Evolutionary conservation across 2,329 filamentous ascomycete genomes (phyloP), one percentile per base, ranked within the genome.

Genomic region (Stenocarpella maydis): DNA sequence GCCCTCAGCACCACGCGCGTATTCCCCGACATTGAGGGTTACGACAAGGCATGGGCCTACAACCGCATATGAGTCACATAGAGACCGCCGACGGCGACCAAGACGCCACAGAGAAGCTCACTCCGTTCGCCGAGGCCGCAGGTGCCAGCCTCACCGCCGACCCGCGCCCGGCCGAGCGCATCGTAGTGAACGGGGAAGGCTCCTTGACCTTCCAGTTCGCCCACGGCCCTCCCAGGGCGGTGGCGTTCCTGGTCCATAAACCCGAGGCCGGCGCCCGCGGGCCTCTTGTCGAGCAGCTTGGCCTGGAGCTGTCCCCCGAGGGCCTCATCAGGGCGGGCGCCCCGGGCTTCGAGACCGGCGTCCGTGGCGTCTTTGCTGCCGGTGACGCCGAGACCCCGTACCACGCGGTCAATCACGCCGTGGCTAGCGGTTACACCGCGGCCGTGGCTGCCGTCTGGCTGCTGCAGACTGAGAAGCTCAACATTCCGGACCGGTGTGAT

Each of bases 161-260:
- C 3, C 5, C n/a, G 12, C 54, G 54, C 17, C 31, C 17, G 54
- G 26, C 43, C 34, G 43, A 3, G 12, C 9, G n/a, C 9, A 21
- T 60, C 3, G 6, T 17, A 8, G 4, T 26, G 8, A 47, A 24
- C n/a, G 34, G 7, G 45, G 45, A 5, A 2, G n/a, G 9, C 2
- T 37, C 24, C n/a, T 19, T 26, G 54, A 43, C 12, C 14, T n/a
- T 47, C 3, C 9, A 24, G 3, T 24, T 47, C n/a, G n/a, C 45
- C 2, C 9, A 14, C 10, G 43, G 60, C 26, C 15, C 43, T 12
- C 4, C 28, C 2, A 39, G 34, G 21, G 43, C 15, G 31, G 43
- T 52, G 43, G 34, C 17, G n/a, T 64, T 64, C 45, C 28, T 64
- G 4, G 60, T 28, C 45, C 60, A 37, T 28, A 49, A 64, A 4